Conservation (phyloP, 2,329 filamentous ascomycete genomes). For the Fusarium tanahbumbuense region DNA sequence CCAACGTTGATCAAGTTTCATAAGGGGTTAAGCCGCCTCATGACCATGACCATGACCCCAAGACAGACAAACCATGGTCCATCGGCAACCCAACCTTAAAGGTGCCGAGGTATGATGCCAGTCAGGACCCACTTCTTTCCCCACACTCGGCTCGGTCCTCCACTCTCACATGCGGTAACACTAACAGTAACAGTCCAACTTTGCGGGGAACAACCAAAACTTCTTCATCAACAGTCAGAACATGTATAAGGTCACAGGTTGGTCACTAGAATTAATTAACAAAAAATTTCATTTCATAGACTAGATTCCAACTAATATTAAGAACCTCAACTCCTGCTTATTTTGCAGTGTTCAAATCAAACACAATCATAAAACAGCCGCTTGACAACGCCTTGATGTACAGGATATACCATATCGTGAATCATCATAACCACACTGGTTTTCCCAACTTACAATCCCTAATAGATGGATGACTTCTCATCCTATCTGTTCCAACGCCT, state of each 20-base stretch:
- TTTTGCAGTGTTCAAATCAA: neutral
- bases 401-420: slow-evolving; percentile 24
- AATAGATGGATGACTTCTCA: neutral
- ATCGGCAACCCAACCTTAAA: slow-evolving; percentile 5
- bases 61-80: neutral
- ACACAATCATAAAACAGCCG: neutral
- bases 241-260: neutral
- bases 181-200: neutral
- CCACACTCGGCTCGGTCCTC: slow-evolving; percentile 36
- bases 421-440: slow-evolving; percentile 8
- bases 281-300: neutral
- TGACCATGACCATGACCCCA: slow-evolving; percentile 1
- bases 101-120: slow-evolving; percentile 39
- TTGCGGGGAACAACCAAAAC: slow-evolving; percentile 15
- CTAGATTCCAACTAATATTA: neutral
- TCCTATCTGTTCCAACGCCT: slow-evolving; percentile 15
- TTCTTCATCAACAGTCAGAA: neutral
- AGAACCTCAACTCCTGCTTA: neutral
- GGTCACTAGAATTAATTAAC: neutral
- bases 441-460: slow-evolving; percentile 3
- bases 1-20: neutral
- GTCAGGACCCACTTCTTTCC: slow-evolving; percentile 8
- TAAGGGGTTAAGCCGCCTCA: neutral
- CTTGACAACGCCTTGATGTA: slow-evolving; percentile 31
- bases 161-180: slow-evolving; percentile 35